Conservation (phyloP, 139 green algal species). For the Volvox reticuliferus region DNA sequence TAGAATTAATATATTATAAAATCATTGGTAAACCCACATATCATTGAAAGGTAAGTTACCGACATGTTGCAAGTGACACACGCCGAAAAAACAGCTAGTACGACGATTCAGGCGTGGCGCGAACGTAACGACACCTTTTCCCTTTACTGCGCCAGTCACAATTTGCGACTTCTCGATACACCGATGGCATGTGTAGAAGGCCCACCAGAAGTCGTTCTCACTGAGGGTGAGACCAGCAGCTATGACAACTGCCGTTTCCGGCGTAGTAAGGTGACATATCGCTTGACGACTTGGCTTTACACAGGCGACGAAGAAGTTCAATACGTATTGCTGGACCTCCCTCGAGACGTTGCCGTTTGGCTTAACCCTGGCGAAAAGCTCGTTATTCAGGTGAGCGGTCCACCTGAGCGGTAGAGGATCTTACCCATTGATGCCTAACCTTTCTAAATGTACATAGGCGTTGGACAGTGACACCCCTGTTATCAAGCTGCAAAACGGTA, state of each 20-base stretch:
- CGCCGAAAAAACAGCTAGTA: not conserved
- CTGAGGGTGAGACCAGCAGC: conserved; percentile 2
- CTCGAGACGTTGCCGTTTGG: conserved; percentile 24
- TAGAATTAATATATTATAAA: too few species aligned
- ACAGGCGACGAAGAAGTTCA: conserved; percentile 46
- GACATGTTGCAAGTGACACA: too few species aligned
- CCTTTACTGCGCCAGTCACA: not conserved
- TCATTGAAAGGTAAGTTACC: too few species aligned
- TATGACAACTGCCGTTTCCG: not conserved
- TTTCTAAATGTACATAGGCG: not conserved
- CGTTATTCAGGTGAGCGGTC: conserved; percentile 24
- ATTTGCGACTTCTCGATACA: not conserved
- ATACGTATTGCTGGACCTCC: conserved; percentile 41
- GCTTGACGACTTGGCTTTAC: not conserved
- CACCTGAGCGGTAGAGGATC: too few species aligned
- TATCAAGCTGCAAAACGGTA: conserved; percentile 40
- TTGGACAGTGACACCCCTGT: conserved; percentile 32
- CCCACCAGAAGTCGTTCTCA: conserved; percentile 34
- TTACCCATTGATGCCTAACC: too few species aligned
- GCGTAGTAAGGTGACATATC: not conserved
- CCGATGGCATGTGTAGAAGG: conserved; percentile 40
- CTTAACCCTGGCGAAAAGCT: conserved; percentile 4
- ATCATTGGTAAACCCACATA: too few species aligned
- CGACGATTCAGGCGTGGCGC: not conserved
- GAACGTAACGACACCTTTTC: not conserved